These are phyloP conservation scores for Scutellaria minor DNA, from an alignment of 257 asterid genomes.

Conservation along the genomic window DNA sequence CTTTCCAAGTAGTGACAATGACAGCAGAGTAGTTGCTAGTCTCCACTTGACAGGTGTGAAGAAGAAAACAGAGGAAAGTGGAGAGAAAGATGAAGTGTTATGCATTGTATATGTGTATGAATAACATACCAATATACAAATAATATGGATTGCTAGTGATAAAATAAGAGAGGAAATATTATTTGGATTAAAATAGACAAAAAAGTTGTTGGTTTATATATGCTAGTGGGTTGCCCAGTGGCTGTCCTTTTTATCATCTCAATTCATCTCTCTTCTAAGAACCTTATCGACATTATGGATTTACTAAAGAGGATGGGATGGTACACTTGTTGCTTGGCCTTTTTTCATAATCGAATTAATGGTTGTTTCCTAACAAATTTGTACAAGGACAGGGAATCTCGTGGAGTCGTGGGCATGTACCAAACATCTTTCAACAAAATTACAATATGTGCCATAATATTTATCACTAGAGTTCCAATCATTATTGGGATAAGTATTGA, in stretches of 20 bases:
- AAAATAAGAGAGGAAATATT: no score
- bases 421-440: no score
- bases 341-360: constrained; percentile 22
- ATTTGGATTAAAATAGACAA: no score
- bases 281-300: constrained; percentile 27
- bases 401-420: neutral
- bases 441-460: no score
- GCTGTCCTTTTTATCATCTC: constrained; percentile 19
- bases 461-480: no score
- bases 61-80: constrained; percentile 14
- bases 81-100: neutral
- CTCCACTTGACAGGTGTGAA: constrained; percentile 3
- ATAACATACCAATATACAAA: no score
- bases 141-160: no score
- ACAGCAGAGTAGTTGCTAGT: neutral
- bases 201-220: neutral
- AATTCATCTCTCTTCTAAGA: constrained; percentile 6
- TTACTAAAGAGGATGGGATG: constrained; percentile 13
- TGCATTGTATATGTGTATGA: no score
- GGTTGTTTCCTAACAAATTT: constrained; percentile 1
- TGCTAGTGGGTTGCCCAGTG: constrained; percentile 15
- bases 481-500: no score
- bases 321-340: constrained; percentile 29
- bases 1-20: neutral
- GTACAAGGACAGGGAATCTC: neutral